Percentiles rank a stretch among this genome's conserved stretches.
These are phyloP conservation scores for Strombidium stylifer DNA, from an alignment of 73 alveolate genomes.

Conservation along the genomic window DNA sequence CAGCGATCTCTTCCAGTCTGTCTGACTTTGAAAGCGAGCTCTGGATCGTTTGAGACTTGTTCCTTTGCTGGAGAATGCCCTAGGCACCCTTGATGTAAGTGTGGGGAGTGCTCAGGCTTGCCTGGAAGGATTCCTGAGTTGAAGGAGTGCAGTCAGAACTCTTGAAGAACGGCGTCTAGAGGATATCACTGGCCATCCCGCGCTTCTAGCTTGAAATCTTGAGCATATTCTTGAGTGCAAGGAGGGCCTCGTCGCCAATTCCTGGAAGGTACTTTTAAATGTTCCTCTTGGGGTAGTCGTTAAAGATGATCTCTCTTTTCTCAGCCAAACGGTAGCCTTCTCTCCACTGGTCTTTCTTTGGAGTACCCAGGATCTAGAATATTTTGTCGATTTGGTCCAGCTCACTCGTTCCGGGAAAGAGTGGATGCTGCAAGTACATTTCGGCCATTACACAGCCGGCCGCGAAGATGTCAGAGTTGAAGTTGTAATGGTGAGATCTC, in stretches of 20 bases:
- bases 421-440: slow-evolving; percentile 64
- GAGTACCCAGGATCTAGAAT: slow-evolving; percentile 70
- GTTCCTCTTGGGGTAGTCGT: not conserved
- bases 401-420: slow-evolving; percentile 81
- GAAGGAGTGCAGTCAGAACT: no score
- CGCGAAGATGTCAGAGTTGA: slow-evolving; percentile 78
- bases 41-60: no score
- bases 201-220: slow-evolving; percentile 64
- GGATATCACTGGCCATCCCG: slow-evolving; percentile 50
- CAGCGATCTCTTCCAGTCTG: no score
- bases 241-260: slow-evolving; percentile 68
- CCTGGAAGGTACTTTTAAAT: slow-evolving; percentile 47
- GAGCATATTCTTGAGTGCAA: slow-evolving; percentile 60
- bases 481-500: slow-evolving; percentile 53
- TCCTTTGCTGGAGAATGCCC: no score
- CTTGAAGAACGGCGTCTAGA: slow-evolving; percentile 57
- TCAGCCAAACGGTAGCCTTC: slow-evolving; percentile 38
- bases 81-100: no score
- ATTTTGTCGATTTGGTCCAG: slow-evolving; percentile 68
- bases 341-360: slow-evolving; percentile 47
- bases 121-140: no score
- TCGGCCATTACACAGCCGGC: slow-evolving; percentile 86
- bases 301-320: slow-evolving; percentile 14
- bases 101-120: no score
- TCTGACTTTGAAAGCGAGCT: no score